These are phyloP conservation scores for Houttuynia cordata DNA, from an alignment of 164 flowering plant genomes.

Conservation along the genomic window DNA sequence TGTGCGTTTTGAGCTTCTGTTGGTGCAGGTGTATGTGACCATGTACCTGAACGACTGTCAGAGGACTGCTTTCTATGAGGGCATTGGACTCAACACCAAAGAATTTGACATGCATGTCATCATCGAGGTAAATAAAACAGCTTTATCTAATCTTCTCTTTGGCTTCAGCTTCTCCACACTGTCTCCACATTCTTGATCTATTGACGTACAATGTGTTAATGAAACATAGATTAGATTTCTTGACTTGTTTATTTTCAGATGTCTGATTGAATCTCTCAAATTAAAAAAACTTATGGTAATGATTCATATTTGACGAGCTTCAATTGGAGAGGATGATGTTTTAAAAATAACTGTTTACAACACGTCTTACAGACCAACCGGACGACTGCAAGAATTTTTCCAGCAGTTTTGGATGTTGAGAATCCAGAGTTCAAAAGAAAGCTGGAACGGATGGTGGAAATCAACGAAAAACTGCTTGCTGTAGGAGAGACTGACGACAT, in stretches of 20 bases:
- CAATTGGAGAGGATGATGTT: too few species aligned
- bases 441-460: slow-evolving; percentile 87
- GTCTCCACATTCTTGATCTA: too few species aligned
- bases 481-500: slow-evolving; percentile 54
- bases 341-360: too few species aligned
- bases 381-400: slow-evolving; percentile 93
- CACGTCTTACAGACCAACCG: slow-evolving; percentile 77
- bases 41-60: slow-evolving; percentile 96
- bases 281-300: too few species aligned
- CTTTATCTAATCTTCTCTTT: too few species aligned
- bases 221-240: too few species aligned
- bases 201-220: too few species aligned
- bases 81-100: slow-evolving; percentile 91
- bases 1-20: not conserved
- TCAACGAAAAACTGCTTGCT: slow-evolving; percentile 56
- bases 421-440: slow-evolving; percentile 96
- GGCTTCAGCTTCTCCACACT: too few species aligned
- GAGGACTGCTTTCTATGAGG: slow-evolving; percentile 87
- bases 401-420: slow-evolving; percentile 92
- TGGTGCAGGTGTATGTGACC: slow-evolving; percentile 82
- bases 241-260: too few species aligned
- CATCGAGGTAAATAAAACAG: slow-evolving; percentile 81
- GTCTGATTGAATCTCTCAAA: too few species aligned
- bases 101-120: slow-evolving; percentile 98
- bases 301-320: too few species aligned